Evolutionary conservation across 805 yeast genomes (phyloP).

Genomic region (Spencermartinsiella europaea): DNA sequence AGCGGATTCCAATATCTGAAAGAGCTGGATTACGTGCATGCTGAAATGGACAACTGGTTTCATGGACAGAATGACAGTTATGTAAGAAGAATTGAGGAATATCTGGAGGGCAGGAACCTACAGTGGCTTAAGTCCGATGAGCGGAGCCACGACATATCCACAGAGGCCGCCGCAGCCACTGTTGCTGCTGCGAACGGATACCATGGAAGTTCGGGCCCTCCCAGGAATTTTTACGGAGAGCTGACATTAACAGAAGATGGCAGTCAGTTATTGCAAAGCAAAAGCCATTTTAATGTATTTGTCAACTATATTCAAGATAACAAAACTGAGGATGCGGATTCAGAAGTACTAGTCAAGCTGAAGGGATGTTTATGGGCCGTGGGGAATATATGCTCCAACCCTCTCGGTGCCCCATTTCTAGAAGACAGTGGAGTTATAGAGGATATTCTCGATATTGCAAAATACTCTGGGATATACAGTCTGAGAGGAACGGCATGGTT

Average conservation of each 20-base stretch:
- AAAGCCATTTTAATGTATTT: slow-evolving; percentile 36
- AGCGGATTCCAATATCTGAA: slow-evolving; percentile 65
- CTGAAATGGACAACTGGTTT: slow-evolving; percentile 67
- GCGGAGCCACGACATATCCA: neutral
- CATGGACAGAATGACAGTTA: slow-evolving; percentile 32
- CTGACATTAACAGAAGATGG: slow-evolving; percentile 81
- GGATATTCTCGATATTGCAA: slow-evolving; percentile 49
- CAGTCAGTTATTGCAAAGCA: slow-evolving; percentile 49
- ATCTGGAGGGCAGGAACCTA: slow-evolving; percentile 22
- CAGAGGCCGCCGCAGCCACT: neutral
- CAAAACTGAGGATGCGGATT: slow-evolving; percentile 26
- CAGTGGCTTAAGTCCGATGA: slow-evolving; percentile 11
- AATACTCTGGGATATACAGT: slow-evolving; percentile 47
- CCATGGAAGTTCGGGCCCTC: slow-evolving; percentile 25
- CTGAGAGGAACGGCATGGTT: slow-evolving; percentile 73
- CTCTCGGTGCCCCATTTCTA: slow-evolving; percentile 57
- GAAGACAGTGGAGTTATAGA: slow-evolving; percentile 49
- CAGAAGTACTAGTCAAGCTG: slow-evolving; percentile 40
- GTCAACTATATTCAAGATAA: slow-evolving; percentile 27
- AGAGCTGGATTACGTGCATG: slow-evolving; percentile 53
- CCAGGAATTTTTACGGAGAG: slow-evolving; percentile 74
- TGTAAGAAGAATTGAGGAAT: slow-evolving; percentile 31
- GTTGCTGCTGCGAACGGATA: neutral
- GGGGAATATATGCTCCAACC: slow-evolving; percentile 74
- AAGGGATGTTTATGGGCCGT: slow-evolving; percentile 83